Conservation (phyloP, 495 filamentous ascomycete genomes). For the Neurospora sp. region DNA sequence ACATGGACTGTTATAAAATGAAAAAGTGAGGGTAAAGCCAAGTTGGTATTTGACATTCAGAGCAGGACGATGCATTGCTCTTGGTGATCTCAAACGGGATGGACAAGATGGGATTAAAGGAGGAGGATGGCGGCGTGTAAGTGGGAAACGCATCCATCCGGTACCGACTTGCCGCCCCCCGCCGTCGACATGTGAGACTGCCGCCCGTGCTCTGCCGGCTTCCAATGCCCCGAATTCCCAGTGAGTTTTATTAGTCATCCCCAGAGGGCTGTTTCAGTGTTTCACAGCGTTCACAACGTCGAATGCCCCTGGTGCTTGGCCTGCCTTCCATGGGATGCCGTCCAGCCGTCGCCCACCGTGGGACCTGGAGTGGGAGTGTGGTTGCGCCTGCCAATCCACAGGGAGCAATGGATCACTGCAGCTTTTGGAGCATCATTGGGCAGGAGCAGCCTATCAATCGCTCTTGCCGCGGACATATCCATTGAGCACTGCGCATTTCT, state of each 20-base stretch:
- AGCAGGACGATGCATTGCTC: background rate
- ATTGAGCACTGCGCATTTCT: background rate
- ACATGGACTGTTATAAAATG: background rate
- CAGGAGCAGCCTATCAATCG: background rate
- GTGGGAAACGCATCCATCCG: background rate
- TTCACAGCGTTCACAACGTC: background rate
- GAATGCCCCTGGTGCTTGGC: background rate
- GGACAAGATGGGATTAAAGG: background rate
- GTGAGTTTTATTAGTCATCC: background rate
- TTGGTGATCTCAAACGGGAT: background rate
- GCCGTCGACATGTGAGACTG: background rate
- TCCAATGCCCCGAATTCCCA: background rate
- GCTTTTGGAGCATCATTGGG: background rate
- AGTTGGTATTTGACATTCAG: background rate
- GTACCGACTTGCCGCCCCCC: background rate
- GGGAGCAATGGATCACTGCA: background rate
- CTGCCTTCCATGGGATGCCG: background rate
- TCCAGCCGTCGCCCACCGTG: background rate
- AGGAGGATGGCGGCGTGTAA: background rate
- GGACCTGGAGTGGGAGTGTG: background rate
- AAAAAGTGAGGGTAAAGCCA: background rate
- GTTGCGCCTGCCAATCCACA: background rate
- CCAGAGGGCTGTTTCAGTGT: background rate
- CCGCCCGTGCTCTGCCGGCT: background rate
- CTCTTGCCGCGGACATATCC: background rate